Percentiles rank a stretch among this genome's conserved stretches.
phyloP scores from a whole-genome alignment of 164 flowering plant genomes.

The Platanus orientalis region DNA sequence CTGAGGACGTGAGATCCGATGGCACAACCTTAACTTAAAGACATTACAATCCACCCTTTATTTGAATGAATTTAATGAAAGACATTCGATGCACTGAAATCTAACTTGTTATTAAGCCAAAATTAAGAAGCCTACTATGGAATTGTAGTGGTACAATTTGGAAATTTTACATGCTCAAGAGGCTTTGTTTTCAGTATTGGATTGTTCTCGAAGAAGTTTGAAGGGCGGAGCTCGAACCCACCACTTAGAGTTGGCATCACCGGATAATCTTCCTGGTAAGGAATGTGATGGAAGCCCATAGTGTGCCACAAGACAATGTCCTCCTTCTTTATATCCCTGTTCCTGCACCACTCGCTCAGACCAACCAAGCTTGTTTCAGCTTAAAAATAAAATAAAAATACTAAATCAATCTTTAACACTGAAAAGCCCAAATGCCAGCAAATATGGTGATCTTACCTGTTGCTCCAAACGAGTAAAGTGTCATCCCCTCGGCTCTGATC shows the following conservation, averaged over 20 bases:
- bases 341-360: too few species aligned
- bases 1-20: too few species aligned
- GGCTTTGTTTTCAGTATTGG: slow-evolving; percentile 31
- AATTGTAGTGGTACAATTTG: slow-evolving; percentile 13
- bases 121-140: too few species aligned
- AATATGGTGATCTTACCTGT: too few species aligned
- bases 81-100: too few species aligned
- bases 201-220: slow-evolving; percentile 58
- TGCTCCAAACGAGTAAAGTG: slow-evolving; percentile 50
- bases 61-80: too few species aligned
- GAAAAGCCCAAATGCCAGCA: too few species aligned
- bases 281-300: slow-evolving; percentile 57
- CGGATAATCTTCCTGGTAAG: slow-evolving; percentile 71
- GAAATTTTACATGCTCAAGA: background rate
- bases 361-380: too few species aligned
- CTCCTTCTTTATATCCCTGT: slow-evolving; percentile 48
- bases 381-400: too few species aligned
- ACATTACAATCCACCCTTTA: too few species aligned
- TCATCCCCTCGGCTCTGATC: slow-evolving; percentile 68
- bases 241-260: slow-evolving; percentile 51
- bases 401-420: slow-evolving; percentile 1
- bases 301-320: slow-evolving; percentile 78
- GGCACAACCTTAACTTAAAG: too few species aligned
- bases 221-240: slow-evolving; percentile 61
- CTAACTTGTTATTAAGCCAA: too few species aligned